Conservation (phyloP, 768 basidiomycete genomes). For the Strobilomyces confusus region DNA sequence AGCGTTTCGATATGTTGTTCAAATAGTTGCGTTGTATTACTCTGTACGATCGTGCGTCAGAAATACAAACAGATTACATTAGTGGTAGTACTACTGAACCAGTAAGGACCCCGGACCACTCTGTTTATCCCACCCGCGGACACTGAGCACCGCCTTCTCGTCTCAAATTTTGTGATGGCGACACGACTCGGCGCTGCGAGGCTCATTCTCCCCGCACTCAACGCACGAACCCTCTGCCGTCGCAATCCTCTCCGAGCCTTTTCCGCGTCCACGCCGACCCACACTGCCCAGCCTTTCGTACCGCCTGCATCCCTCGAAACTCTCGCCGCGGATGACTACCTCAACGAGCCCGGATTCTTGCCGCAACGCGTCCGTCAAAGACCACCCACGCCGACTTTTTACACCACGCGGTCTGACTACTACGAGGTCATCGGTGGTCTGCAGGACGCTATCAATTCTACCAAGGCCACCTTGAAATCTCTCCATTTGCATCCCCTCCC, state of each 20-base stretch:
- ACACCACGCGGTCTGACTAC: constrained; percentile 73
- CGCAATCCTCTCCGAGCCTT: constrained; percentile 8
- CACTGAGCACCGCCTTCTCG: constrained; percentile 16
- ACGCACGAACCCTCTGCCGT: constrained; percentile 5
- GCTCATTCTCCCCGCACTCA: constrained; percentile 1
- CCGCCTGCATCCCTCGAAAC: constrained; percentile 25
- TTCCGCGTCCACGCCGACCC: constrained; percentile 1
- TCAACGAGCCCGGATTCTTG: constrained; percentile 3
- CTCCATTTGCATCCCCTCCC: constrained; percentile 80
- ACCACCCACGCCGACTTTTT: constrained; percentile 76
- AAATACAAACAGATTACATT: too few species aligned
- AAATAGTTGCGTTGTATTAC: too few species aligned
- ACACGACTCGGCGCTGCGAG: constrained; percentile 6
- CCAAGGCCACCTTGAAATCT: constrained; percentile 56
- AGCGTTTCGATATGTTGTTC: too few species aligned
- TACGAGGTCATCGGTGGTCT: constrained; percentile 69
- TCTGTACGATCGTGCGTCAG: too few species aligned
- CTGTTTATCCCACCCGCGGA: neutral
- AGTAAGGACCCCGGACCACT: constrained; percentile 14
- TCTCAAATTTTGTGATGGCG: constrained; percentile 13
- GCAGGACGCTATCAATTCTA: constrained; percentile 55
- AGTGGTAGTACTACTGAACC: too few species aligned
- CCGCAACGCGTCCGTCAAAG: constrained; percentile 14
- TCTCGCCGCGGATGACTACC: constrained; percentile 2
- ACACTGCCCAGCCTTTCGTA: constrained; percentile 16